Conservation (phyloP, 148 eudicot species). For the Spergularia bocconei region DNA sequence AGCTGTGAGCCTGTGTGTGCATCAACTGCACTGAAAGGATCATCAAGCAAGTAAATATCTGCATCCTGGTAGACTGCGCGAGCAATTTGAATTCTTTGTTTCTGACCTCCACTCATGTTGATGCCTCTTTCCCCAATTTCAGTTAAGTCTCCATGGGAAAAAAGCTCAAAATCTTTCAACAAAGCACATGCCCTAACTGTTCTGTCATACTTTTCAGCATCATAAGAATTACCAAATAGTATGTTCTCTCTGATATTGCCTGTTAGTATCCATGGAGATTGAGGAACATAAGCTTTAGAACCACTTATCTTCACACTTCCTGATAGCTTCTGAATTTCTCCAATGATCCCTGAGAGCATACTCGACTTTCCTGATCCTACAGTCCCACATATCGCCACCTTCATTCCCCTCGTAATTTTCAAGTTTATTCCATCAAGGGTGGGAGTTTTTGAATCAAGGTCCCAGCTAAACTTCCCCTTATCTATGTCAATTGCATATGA, state of each 20-base stretch:
- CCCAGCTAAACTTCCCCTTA: conserved; percentile 71
- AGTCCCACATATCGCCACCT: conserved; percentile 93
- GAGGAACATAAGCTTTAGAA: conserved; percentile 94
- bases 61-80: conserved; percentile 95
- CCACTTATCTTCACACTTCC: conserved; percentile 77
- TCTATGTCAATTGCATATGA: conserved; percentile 54
- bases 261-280: conserved; percentile 90
- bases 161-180: conserved; percentile 86
- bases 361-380: conserved; percentile 99
- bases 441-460: conserved; percentile 39
- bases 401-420: conserved; percentile 71
- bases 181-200: conserved; percentile 84
- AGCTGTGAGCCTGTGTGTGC: conserved; percentile 96
- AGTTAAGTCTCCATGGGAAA: conserved; percentile 76
- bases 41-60: conserved; percentile 92
- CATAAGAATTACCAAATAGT: conserved; percentile 73
- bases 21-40: conserved; percentile 98
- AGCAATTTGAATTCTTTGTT: conserved; percentile 97
- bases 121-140: conserved; percentile 97
- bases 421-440: conserved; percentile 62
- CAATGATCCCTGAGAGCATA: conserved; percentile 73
- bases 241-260: conserved; percentile 87
- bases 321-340: conserved; percentile 70
- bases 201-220: conserved; percentile 53
- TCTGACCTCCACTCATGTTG: conserved; percentile 98